Conservation (phyloP, 345 rosid species). For the Sapria himalayana region DNA sequence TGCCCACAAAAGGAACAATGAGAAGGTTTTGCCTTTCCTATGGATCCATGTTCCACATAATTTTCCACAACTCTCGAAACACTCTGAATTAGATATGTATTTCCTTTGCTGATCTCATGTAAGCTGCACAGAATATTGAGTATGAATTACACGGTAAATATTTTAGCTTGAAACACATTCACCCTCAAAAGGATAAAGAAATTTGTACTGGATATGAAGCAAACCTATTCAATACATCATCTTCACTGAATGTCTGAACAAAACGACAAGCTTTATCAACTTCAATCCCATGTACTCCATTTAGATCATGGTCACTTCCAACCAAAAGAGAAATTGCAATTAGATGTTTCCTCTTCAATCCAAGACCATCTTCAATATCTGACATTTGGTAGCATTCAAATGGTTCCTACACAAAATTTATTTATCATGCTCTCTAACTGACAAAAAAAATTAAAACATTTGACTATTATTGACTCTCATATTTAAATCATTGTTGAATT, state of each 20-base stretch:
- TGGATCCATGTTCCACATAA: constrained; percentile 11
- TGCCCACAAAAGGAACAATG: constrained; percentile 93
- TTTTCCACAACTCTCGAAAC: constrained; percentile 13
- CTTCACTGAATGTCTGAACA: constrained; percentile 38
- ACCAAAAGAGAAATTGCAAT: constrained; percentile 72
- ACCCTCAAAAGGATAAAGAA: constrained; percentile 2
- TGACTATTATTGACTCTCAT: too few relatives aligned
- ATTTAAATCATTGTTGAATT: too few relatives aligned
- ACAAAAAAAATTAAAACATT: too few relatives aligned
- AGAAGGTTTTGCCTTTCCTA: constrained; percentile 23
- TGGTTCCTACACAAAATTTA: constrained; percentile 41
- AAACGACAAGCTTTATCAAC: constrained; percentile 48
- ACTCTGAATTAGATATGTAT: constrained; percentile 11
- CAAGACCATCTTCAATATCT: constrained; percentile 73
- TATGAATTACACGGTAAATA: constrained; percentile 3
- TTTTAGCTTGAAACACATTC: constrained; percentile 5
- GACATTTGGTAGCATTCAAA: constrained; percentile 70
- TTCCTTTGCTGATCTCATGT: constrained; percentile 33
- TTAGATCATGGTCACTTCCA: constrained; percentile 65
- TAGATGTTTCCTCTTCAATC: constrained; percentile 61
- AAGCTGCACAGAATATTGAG: constrained; percentile 21
- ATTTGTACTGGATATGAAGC: constrained; percentile 5
- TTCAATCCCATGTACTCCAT: constrained; percentile 72
- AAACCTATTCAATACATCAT: constrained; percentile 45
- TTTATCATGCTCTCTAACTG: constrained; percentile 8